Conservation (phyloP, 2,329 filamentous ascomycete species). For the Coniochaeta sp. region DNA sequence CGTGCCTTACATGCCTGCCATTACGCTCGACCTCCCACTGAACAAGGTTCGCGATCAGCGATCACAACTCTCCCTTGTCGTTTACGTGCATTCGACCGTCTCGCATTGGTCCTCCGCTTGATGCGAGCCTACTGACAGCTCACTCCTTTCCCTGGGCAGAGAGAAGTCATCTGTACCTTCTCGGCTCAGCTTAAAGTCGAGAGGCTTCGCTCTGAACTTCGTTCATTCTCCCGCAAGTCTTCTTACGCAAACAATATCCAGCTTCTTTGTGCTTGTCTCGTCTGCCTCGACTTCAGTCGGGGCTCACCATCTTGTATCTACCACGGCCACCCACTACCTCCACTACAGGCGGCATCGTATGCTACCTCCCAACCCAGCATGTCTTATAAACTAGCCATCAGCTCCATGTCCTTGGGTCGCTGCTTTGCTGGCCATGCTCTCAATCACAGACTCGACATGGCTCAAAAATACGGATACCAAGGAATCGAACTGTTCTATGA, state of each 20-base stretch:
- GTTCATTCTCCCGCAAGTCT: not conserved
- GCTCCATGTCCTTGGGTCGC: conserved; percentile 69
- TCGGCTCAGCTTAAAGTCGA: not conserved
- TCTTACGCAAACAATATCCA: not conserved
- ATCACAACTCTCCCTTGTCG: not conserved
- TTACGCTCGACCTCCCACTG: not conserved
- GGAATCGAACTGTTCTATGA: conserved; percentile 75
- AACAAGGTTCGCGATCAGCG: not conserved
- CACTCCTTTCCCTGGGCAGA: not conserved
- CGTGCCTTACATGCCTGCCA: not conserved
- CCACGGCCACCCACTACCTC: not conserved
- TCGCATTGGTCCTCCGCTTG: not conserved
- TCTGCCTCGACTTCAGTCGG: not conserved
- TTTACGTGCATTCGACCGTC: not conserved
- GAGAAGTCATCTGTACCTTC: not conserved
- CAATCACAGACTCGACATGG: conserved; percentile 59
- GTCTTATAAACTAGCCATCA: conserved; percentile 17
- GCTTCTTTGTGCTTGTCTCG: not conserved
- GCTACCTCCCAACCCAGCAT: not conserved
- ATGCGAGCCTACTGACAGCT: not conserved
- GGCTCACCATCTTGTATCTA: not conserved
- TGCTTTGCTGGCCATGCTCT: conserved; percentile 61
- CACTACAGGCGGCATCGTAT: not conserved
- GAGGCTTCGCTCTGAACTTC: not conserved
- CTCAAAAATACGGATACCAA: conserved; percentile 54